Evolutionary conservation across 2,329 filamentous ascomycete species (phyloP), one percentile per base, ranked within the genome.

Genomic region (Alternaria brassicicola): DNA sequence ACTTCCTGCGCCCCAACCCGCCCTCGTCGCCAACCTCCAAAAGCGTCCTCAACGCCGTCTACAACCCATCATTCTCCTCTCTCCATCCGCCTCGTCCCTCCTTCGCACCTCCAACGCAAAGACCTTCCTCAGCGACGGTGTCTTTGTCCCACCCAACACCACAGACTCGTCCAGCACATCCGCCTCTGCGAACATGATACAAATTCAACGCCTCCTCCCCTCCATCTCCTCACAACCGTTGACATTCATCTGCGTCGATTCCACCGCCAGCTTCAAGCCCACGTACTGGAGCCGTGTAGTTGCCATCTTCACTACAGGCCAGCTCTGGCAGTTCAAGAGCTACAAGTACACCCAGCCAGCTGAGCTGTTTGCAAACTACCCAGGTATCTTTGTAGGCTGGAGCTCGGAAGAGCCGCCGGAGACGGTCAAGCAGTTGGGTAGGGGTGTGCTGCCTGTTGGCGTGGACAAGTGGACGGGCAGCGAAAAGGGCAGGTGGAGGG

Each of bases 231-330:
- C 83, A 52, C 88, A 89, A 15, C 89, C 92, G 1, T 87, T 95
- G 72, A 91, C 93, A 45, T 99, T 99, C 82, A 96, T 98, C 74
- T 88, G 99, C 36, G 94, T 98, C 52, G 95, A 99, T 77, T 90
- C 89, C 17, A 91, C 93, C 0, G 89, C 96, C 74, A 90, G 95
- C 77, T 99, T 99, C 85, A 96, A 97, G 77, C 95, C 95, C 0
- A 93, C 98, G 75, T 97, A 98, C 82, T 99, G 95, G 95, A 89
- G 89, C 71, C 89, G 93, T 50, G 90, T 99, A 6, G 95, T 97
- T 2, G 95, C 91, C 12, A 93, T 99, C 56, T 98, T 99, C 80
- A 99, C 95, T 0, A 99, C 95, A 0, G 95, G 95, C 31, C 95
- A 99, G 80, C 88, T 90, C 9, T 99, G 95, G 95, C 95, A 99